These are phyloP conservation scores for Ocimum tenuiflorum DNA, from an alignment of 257 asterid genomes.

Conservation along the genomic window DNA sequence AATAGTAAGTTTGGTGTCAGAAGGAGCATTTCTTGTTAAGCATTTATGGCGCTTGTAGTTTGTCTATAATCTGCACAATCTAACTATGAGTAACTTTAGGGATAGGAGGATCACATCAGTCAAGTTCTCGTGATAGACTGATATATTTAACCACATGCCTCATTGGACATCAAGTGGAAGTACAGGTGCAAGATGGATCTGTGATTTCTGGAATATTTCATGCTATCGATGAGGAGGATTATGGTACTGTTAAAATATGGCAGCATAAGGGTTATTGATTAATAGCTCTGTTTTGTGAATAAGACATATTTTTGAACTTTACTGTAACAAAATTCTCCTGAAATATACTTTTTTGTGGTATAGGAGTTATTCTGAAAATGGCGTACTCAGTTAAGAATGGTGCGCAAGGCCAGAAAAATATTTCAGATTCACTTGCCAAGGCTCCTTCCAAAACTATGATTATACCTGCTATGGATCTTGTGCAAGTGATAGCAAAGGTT, in stretches of 20 bases:
- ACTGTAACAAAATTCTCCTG: neutral
- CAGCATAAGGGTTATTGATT: conserved; percentile 8
- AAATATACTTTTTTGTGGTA: conserved; percentile 12
- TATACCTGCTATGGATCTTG: conserved; percentile 74
- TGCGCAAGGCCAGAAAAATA: conserved; percentile 45
- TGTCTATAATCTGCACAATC: conserved; percentile 9
- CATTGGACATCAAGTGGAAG: conserved; percentile 90
- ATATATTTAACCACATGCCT: conserved; percentile 66
- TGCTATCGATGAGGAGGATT: conserved; percentile 72
- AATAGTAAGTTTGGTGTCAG: conserved; percentile 50
- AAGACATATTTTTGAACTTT: neutral
- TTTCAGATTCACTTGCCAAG: conserved; percentile 39
- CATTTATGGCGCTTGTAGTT: conserved; percentile 13
- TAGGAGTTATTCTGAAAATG: conserved; percentile 89
- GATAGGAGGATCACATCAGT: conserved; percentile 45
- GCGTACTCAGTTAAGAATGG: conserved; percentile 59
- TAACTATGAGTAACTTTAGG: conserved; percentile 36
- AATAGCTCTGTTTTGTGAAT: neutral
- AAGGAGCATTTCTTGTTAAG: conserved; percentile 46
- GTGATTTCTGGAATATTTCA: conserved; percentile 77
- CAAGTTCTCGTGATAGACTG: conserved; percentile 60
- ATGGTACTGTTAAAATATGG: conserved; percentile 44
- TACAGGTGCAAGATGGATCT: conserved; percentile 84
- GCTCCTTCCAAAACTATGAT: conserved; percentile 60
- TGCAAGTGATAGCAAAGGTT: conserved; percentile 90